phyloP scores from a whole-genome alignment of 306 rosid species.

The Prunus padus region DNA sequence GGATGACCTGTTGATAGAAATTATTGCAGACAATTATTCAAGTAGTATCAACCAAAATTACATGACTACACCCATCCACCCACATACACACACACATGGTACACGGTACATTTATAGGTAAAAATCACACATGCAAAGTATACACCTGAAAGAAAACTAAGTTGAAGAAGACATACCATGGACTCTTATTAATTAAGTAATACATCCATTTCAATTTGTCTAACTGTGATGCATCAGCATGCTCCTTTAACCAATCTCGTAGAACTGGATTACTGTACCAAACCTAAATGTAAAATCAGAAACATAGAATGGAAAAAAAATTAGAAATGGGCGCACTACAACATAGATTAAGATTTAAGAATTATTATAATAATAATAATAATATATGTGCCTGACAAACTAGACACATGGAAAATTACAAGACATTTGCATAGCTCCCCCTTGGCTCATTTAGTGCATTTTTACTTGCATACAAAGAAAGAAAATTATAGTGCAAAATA shows the following conservation, averaged over 20 bases:
- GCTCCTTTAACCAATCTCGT: conserved; percentile 83
- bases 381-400: neutral
- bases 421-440: neutral
- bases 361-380: neutral
- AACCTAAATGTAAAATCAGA: conserved; percentile 44
- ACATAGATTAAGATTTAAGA: neutral
- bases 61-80: neutral
- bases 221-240: conserved; percentile 62
- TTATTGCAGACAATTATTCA: conserved; percentile 14
- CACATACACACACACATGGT: neutral
- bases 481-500: neutral
- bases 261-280: conserved; percentile 82
- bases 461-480: neutral
- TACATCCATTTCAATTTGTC: conserved; percentile 87
- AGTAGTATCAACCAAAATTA: neutral
- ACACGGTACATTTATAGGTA: neutral
- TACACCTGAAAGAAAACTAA: conserved; percentile 3
- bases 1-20: conserved; percentile 58
- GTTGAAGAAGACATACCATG: conserved; percentile 63
- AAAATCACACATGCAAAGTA: neutral
- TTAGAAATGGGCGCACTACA: conserved; percentile 16
- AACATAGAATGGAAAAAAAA: neutral
- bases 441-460: neutral
- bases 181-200: conserved; percentile 76
- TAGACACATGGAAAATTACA: neutral